Base-by-base conservation (phyloP, 768 basidiomycete species). In the Phaeotremella fagi region DNA sequence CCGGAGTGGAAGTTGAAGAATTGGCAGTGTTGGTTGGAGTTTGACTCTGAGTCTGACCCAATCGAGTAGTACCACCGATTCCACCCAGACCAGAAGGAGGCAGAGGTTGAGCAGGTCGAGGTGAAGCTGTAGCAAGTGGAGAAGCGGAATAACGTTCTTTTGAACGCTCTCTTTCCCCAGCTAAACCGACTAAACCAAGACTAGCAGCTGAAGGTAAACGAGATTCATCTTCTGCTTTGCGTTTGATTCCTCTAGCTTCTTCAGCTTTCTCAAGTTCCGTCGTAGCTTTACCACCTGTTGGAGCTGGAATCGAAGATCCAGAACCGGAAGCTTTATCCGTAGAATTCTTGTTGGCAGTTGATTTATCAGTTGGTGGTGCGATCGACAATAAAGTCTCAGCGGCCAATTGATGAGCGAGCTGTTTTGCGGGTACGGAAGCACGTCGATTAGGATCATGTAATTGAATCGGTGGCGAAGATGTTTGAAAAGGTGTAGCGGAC, bases 391-490 rank as follows among this genome's bases (percentile, higher is more conserved):
- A 55, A 4, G 73, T 63, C 47, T 74, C 73, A 16, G 73, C 73
- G 16, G 73, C 73, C 20, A 71, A 63, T 54, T 74, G 73, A 36
- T 72, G 69, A 15, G 67, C 73, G 33, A 63, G 64, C 69, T 66
- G 65, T 55, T 46, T 57, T 49, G 50, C 27, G 27, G 55, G 55
- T 25, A 54, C 57, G 48, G 57, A 54, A 14, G 42, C 22, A 46
- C 52, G 59, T 36, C 56, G 63, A 25, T 23, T 25, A n/a, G n/a
- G n/a, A n/a, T n/a, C n/a, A n/a, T n/a, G n/a, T n/a, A n/a, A n/a
- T n/a, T n/a, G n/a, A n/a, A n/a, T n/a, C 9, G 45, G 31, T 7
- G 45, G 38, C 3, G 11, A 12, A 11, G 20, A 12, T 20, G 38
- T 22, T 7, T 11, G 12, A 18, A 41, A 20, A 41, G 38, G 7